These are phyloP conservation scores for Carpinus fangiana DNA, from an alignment of 306 rosid species.

Conservation along the genomic window DNA sequence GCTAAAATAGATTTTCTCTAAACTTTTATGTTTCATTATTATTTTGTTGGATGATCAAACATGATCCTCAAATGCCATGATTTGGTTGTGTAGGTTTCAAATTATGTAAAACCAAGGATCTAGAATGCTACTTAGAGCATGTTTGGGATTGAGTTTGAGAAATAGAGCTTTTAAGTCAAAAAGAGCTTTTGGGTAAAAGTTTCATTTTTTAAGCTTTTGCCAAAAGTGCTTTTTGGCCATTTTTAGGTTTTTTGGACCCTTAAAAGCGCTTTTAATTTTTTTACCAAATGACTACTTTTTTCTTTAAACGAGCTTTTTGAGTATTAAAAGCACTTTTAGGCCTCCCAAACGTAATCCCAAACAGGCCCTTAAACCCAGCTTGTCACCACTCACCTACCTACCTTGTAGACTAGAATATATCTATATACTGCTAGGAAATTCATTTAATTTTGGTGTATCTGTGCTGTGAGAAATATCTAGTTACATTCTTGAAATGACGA, in stretches of 20 bases:
- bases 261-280: no score
- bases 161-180: no score
- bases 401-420: not conserved
- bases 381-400: not conserved
- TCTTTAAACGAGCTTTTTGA: no score
- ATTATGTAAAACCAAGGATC: not conserved
- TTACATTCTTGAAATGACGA: not conserved
- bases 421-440: not conserved
- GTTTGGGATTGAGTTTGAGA: no score
- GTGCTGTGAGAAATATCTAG: not conserved
- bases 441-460: not conserved
- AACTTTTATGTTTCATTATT: not conserved
- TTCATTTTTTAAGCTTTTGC: no score
- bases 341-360: no score
- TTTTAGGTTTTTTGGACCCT: no score
- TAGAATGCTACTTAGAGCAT: not conserved
- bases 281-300: no score
- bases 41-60: not conserved
- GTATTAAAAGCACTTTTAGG: no score
- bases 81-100: not conserved
- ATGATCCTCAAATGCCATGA: not conserved
- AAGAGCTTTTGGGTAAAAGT: no score
- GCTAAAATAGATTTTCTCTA: no score
- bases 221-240: no score
- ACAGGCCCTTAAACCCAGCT: slow-evolving; percentile 1